Base-by-base conservation (phyloP, 2,329 filamentous ascomycete species). In the Botrytis galanthina region DNA sequence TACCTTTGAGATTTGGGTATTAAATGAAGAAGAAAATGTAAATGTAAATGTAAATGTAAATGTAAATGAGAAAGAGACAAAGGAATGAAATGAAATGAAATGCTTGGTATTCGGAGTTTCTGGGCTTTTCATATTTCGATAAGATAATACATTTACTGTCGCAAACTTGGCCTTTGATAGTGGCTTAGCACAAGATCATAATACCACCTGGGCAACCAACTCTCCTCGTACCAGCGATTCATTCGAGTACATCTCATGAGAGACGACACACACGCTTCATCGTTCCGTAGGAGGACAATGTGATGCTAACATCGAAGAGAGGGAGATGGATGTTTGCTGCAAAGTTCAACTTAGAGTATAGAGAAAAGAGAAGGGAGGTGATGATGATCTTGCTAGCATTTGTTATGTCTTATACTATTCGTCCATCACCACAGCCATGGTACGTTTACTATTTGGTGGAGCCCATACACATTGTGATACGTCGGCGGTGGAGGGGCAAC, bases 71-170 rank as follows among this genome's bases (percentile, higher is more conserved):
- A 39, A 54, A 10, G 46, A 71, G 57, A 48, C 44, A 63, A 70
- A 70, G 68, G 22, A 48, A 46, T 20, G 39, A 42, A 48, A 61
- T 29, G n/a, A 59, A 26, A 64, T 42, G 48, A 57, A 29, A 18
- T 60, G 39, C 54, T 70, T 70, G n/a, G 70, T 35, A 64, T 54
- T 26, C 20, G 29, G 54, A 32, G 60, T 39, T 54, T 54, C 37
- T 51, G 29, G 60, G 44, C 35, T 39, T 32, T 64, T 71, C 48
- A 54, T n/a, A 54, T 54, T 54, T 54, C 0, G 48, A n/a, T 54
- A 54, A 54, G 48, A 54, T 71, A 46, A 60, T 44, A 61, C 71
- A 46, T 48, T 60, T 62, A 54, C 51, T 54, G 64, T 73, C 66
- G 71, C 71, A 73, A 70, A 70, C 32, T 73, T 69, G 51, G 39